phyloP scores from a whole-genome alignment of 2,329 filamentous ascomycete genomes.

The Dactylellina leptospora region DNA sequence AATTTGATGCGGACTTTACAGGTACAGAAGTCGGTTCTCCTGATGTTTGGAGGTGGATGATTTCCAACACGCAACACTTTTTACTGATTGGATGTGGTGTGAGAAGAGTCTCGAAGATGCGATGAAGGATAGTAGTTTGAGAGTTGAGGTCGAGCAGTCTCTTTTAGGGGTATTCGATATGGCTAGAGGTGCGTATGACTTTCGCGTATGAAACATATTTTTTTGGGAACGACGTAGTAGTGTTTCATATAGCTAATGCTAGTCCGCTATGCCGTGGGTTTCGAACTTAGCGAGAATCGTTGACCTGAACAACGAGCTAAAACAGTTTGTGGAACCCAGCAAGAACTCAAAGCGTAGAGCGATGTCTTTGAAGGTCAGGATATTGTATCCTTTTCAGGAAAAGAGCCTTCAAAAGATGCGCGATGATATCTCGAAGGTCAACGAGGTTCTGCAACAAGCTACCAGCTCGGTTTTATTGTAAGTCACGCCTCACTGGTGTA shows the following conservation, averaged over 20 bases:
- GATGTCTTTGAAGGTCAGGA: background rate
- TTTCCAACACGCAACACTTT: slow-evolving; percentile 1
- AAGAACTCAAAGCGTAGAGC: background rate
- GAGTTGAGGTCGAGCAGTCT: background rate
- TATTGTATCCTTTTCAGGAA: slow-evolving; percentile 5
- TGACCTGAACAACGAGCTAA: background rate
- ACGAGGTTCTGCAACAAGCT: slow-evolving; percentile 10
- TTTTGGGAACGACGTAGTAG: too few species aligned
- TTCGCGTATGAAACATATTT: background rate
- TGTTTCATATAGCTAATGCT: too few species aligned
- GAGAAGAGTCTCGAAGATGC: background rate
- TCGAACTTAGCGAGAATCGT: background rate
- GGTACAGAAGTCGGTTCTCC: too few species aligned
- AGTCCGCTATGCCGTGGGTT: background rate
- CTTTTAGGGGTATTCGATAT: background rate
- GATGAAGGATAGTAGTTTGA: background rate
- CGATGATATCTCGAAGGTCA: slow-evolving; percentile 10
- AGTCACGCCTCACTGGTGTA: background rate
- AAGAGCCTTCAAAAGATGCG: background rate
- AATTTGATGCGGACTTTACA: background rate
- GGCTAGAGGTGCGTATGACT: background rate
- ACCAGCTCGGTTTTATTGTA: slow-evolving; percentile 4
- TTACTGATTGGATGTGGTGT: background rate
- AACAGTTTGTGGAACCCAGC: background rate
- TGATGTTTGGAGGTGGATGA: too few species aligned